phyloP scores from a whole-genome alignment of 768 basidiomycete species.

The Pulveroboletus sp. region DNA sequence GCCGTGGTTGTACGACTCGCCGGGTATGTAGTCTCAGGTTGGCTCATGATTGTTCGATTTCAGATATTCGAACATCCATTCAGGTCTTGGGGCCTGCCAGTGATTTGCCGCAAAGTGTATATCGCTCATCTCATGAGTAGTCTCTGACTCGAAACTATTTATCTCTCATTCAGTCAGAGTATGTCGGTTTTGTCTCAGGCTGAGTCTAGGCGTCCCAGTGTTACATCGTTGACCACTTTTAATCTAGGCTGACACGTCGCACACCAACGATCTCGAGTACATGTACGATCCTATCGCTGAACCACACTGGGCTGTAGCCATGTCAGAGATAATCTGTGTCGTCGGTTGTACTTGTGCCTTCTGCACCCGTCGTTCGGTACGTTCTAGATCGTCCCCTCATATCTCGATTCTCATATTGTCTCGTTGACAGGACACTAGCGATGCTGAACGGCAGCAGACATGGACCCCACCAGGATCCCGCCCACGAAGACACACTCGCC shows the following conservation, averaged over 20 bases:
- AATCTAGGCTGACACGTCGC: slow-evolving; percentile 1
- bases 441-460: not conserved
- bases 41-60: no score
- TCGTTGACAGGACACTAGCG: slow-evolving; percentile 5
- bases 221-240: not conserved
- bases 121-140: no score
- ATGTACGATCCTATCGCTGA: not conserved
- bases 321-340: slow-evolving; percentile 7
- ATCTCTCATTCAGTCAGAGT: no score
- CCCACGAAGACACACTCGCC: slow-evolving; percentile 2
- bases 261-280: not conserved
- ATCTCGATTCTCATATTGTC: slow-evolving; percentile 3
- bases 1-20: no score
- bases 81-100: no score
- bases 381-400: not conserved
- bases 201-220: not conserved
- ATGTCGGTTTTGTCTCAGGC: slow-evolving; percentile 13
- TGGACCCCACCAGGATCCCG: slow-evolving; percentile 1
- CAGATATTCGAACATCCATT: no score
- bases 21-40: no score
- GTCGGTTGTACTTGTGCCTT: slow-evolving; percentile 8
- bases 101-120: no score
- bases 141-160: no score
- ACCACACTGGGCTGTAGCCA: slow-evolving; percentile 14
- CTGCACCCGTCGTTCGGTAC: slow-evolving; percentile 7